Conservation (phyloP, 225 moss, liverwort and hornwort genomes). For the Rhytidiadelphus loreus region DNA sequence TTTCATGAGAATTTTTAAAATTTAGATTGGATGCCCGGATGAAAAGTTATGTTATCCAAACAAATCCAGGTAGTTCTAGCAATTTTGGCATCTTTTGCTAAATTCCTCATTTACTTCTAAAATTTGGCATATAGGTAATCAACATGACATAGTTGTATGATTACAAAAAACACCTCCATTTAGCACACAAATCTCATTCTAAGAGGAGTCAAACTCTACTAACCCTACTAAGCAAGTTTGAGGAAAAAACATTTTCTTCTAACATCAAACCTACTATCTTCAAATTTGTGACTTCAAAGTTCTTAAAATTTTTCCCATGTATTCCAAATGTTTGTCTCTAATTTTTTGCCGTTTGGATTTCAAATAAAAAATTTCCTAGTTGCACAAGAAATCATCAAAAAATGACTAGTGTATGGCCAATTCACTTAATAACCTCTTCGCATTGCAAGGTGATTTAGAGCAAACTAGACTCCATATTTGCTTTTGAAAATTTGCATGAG, state of each 20-base stretch:
- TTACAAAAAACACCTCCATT: not conserved
- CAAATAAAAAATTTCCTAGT: accelerated
- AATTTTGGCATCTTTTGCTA: too few species aligned
- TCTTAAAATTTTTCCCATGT: not conserved
- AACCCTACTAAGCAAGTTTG: accelerated
- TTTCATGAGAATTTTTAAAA: accelerated
- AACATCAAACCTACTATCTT: not conserved
- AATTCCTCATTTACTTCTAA: not conserved
- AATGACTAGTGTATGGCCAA: not conserved
- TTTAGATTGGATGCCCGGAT: accelerated
- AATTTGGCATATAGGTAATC: not conserved
- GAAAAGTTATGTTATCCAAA: accelerated
- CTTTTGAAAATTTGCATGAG: accelerated
- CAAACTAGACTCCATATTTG: not conserved
- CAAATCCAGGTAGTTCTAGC: accelerated
- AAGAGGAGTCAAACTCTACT: too few species aligned
- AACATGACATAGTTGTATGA: not conserved
- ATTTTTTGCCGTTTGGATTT: accelerated
- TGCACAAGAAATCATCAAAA: not conserved
- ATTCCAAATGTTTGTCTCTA: not conserved
- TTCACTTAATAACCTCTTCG: not conserved
- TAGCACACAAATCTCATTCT: too few species aligned
- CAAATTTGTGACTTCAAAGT: not conserved
- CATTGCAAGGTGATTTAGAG: accelerated
- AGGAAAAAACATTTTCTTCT: not conserved